Evolutionary conservation across 164 flowering plant genomes (phyloP).

Genomic region (Aristolochia fimbriata): DNA sequence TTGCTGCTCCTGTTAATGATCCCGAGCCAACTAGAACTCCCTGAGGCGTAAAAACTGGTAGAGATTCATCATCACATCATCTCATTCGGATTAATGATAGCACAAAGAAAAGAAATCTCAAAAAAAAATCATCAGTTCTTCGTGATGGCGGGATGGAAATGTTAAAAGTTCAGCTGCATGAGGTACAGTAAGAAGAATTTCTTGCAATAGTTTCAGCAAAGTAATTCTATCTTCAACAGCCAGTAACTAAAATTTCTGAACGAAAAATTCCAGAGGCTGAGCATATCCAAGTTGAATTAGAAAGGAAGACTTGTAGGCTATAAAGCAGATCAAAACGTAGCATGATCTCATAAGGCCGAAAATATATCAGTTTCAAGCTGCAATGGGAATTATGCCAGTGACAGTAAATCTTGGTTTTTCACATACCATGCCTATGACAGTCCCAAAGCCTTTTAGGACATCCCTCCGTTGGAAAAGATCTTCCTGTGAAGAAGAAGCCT

Average conservation of each 20-base stretch:
- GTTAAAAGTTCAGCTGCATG: background rate
- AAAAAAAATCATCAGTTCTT: background rate
- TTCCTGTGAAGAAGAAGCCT: slow-evolving; percentile 15
- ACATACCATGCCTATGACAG: slow-evolving; percentile 56
- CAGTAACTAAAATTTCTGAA: background rate
- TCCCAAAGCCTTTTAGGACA: slow-evolving; percentile 44
- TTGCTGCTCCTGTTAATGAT: slow-evolving; percentile 41
- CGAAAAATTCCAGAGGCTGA: background rate
- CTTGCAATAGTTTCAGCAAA: background rate
- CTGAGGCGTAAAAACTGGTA: slow-evolving; percentile 47
- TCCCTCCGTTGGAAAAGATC: slow-evolving; percentile 44
- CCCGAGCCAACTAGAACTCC: slow-evolving; percentile 56
- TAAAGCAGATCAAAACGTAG: too few species aligned
- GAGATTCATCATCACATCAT: slow-evolving; percentile 39
- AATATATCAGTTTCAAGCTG: background rate
- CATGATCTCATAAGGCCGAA: background rate
- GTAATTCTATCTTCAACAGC: background rate
- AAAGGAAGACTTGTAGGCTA: too few species aligned
- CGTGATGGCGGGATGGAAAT: background rate
- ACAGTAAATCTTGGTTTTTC: background rate
- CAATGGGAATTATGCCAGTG: background rate
- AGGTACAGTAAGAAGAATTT: background rate
- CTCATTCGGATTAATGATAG: background rate
- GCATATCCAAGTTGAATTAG: background rate
- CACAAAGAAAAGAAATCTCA: background rate